phyloP scores from a whole-genome alignment of 2,329 filamentous ascomycete species.

The Ophiosphaerella narmari region DNA sequence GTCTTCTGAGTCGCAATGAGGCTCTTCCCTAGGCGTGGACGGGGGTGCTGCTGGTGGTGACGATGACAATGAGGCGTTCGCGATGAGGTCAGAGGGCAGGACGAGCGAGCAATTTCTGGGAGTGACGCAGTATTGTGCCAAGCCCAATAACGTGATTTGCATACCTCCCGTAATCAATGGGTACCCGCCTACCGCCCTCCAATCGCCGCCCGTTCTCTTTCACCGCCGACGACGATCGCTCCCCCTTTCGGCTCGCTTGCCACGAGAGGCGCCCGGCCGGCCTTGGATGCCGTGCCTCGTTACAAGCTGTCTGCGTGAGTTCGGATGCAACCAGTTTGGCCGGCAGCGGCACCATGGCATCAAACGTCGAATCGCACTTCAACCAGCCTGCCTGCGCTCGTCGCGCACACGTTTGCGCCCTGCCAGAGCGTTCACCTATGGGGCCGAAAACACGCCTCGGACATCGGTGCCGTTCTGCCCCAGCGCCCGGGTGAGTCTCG shows the following conservation, averaged over 20 bases:
- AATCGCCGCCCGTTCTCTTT: slow-evolving; percentile 11
- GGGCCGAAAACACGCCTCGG: neutral
- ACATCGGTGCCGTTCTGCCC: slow-evolving; percentile 9
- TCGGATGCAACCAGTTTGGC: too few relatives aligned
- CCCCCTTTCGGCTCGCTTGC: slow-evolving; percentile 27
- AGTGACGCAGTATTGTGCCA: slow-evolving; percentile 36
- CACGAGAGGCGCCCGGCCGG: slow-evolving; percentile 14
- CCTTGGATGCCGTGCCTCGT: slow-evolving; percentile 4
- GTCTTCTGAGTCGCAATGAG: slow-evolving; percentile 28
- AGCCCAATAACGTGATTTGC: slow-evolving; percentile 34
- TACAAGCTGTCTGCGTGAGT: too few relatives aligned
- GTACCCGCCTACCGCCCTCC: neutral
- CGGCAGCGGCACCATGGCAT: too few relatives aligned
- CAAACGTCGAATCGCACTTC: neutral
- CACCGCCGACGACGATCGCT: slow-evolving; percentile 20
- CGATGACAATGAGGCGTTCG: slow-evolving; percentile 42
- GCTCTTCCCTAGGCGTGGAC: slow-evolving; percentile 30
- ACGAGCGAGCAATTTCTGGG: slow-evolving; percentile 38
- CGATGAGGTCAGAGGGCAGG: slow-evolving; percentile 44
- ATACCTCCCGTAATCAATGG: slow-evolving; percentile 11
- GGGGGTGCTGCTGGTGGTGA: slow-evolving; percentile 34
- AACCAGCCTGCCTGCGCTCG: too few relatives aligned
- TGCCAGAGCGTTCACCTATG: neutral
- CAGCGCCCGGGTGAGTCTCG: slow-evolving; percentile 12
- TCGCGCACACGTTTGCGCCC: neutral